Conservation (phyloP, 2,329 filamentous ascomycete species). For the Epichloe coenophiala region DNA sequence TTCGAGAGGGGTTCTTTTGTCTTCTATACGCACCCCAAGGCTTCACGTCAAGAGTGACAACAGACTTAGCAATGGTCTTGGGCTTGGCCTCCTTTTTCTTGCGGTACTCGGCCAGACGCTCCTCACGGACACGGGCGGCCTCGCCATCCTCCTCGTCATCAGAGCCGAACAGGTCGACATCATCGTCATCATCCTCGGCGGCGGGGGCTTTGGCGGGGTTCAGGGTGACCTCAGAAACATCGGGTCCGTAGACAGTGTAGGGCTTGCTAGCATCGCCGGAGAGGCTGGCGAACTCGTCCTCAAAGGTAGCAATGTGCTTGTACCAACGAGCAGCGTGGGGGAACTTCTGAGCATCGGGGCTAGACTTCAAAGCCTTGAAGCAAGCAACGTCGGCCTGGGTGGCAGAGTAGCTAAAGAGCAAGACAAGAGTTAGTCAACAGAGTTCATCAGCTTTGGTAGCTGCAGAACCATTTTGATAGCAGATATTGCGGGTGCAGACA, state of each 20-base stretch:
- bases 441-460: background rate
- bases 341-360: slow-evolving; percentile 75
- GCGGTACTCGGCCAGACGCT: slow-evolving; percentile 83
- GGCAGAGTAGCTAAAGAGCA: slow-evolving; percentile 38
- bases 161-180: slow-evolving; percentile 85
- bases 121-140: slow-evolving; percentile 70
- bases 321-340: slow-evolving; percentile 91
- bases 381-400: slow-evolving; percentile 92
- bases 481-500: background rate
- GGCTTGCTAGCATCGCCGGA: slow-evolving; percentile 82
- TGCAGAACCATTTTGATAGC: background rate
- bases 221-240: slow-evolving; percentile 59
- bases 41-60: slow-evolving; percentile 94
- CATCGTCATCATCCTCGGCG: slow-evolving; percentile 55
- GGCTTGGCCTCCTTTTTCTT: slow-evolving; percentile 93
- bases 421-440: background rate
- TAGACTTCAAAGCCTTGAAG: slow-evolving; percentile 75
- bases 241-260: slow-evolving; percentile 84
- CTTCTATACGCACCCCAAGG: slow-evolving; percentile 67
- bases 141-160: slow-evolving; percentile 89
- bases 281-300: slow-evolving; percentile 83
- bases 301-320: slow-evolving; percentile 91
- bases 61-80: slow-evolving; percentile 88
- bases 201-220: slow-evolving; percentile 77
- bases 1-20: background rate